Percentiles rank a stretch among this genome's conserved stretches.
These are phyloP conservation scores for Planoprotostelium fungivorum DNA, from an alignment of 78 protist genomes.

Conservation along the genomic window DNA sequence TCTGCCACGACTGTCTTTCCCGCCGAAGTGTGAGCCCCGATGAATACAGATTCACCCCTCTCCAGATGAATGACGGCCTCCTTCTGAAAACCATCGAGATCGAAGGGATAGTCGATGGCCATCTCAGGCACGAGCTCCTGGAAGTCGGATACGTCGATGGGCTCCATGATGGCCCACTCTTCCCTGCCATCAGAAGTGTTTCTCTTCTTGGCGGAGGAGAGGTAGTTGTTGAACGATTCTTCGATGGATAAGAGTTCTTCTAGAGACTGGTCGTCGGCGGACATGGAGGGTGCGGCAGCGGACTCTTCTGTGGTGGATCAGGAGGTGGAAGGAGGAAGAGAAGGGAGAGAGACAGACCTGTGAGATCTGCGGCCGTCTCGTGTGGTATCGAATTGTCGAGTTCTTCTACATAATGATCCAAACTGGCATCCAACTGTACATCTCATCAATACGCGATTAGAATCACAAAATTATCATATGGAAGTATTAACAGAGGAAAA, in stretches of 20 bases:
- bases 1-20: slow-evolving; percentile 97
- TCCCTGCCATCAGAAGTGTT: not conserved
- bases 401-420: not conserved
- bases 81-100: slow-evolving; percentile 83
- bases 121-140: not conserved
- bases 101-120: slow-evolving; percentile 81
- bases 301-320: not conserved
- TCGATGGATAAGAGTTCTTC: not conserved
- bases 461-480: no score
- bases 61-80: slow-evolving; percentile 74
- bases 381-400: not conserved
- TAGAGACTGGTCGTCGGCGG: not conserved
- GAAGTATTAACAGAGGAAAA: no score
- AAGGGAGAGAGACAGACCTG: not conserved
- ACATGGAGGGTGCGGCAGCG: not conserved
- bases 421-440: not conserved
- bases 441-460: not conserved
- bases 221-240: not conserved
- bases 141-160: not conserved
- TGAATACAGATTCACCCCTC: slow-evolving; percentile 77
- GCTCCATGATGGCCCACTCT: not conserved
- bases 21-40: slow-evolving; percentile 97
- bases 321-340: not conserved
- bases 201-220: not conserved
- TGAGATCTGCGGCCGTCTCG: not conserved